A percentile compares a stretch with the other conserved stretches of the same genome.
These are phyloP conservation scores for Tephrocybe sp. DNA, from an alignment of 768 basidiomycete species.

Conservation along the genomic window DNA sequence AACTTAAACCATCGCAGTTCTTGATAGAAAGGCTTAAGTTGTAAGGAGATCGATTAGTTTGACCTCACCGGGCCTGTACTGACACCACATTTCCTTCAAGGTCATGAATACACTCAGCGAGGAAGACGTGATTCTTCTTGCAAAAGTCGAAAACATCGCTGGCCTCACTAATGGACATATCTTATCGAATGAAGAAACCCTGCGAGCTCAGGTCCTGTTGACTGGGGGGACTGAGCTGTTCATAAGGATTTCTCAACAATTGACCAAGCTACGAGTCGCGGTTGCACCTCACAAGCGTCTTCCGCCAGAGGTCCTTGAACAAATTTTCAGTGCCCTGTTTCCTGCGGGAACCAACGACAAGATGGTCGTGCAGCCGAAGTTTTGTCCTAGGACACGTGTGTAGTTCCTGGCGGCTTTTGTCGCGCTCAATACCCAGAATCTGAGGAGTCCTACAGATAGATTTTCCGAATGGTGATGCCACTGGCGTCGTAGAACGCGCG, in stretches of 20 bases:
- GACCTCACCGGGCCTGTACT: too few species aligned
- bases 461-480: neutral
- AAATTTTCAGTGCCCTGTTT: neutral
- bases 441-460: neutral
- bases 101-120: too few species aligned
- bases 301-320: neutral
- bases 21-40: too few species aligned
- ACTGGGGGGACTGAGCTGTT: neutral
- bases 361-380: neutral
- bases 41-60: too few species aligned
- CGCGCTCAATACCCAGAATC: neutral
- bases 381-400: slow-evolving; percentile 2
- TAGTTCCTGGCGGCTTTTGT: neutral
- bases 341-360: neutral
- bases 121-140: neutral
- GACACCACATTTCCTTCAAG: too few species aligned
- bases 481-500: neutral
- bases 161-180: neutral
- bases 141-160: neutral
- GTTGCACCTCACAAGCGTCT: neutral
- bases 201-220: neutral
- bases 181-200: neutral
- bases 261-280: neutral
- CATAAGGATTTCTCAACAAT: neutral
- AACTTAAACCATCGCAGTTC: too few species aligned